Evolutionary conservation across 495 filamentous ascomycete species (phyloP), one percentile per base, ranked within the genome.

Genomic region (Sporormia fimetaria): DNA sequence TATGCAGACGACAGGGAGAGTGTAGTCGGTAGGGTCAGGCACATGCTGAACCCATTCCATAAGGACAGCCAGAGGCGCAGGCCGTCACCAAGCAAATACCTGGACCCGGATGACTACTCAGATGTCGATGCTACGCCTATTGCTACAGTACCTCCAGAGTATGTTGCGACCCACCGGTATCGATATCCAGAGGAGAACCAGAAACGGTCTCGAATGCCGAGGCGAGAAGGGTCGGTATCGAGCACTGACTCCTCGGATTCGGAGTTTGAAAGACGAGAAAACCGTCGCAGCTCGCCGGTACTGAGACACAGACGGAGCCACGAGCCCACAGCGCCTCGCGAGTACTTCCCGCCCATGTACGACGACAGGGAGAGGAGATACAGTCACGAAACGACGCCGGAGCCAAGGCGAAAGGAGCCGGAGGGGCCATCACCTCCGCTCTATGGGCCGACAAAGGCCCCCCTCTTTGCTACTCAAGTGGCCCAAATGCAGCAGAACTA

Each of bases 391-490:
- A 21, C 24, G 2, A 11, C 15, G 3, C 28, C 38, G 7, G 46
- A 24, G n/a, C 18, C 21, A 10, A 15, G 24, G 7, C 20, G 11
- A 5, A 31, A 27, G 14, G 44, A 44, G 25, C 31, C 43, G 18
- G 32, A 41, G 26, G 26, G 31, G 3, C 42, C 37, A 3, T 18
- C 28, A 25, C 31, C 51, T 9, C 25, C 47, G 20, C 21, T 36
- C 4, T 62, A 58, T 42, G 52, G 52, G 8, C 61, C 58, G 6
- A 56, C 51, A 6, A 52, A 57, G 20, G 33, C 39, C 0, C 61
- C 61, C 6, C 44, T 63, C 1, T 63, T 62, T 42, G 60, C 60
- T 2, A 52, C 60, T 9, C 57, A 57, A 23, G 51, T 63, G 9
- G 57, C 60, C 1, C 46, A 52, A 8, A 32, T 57, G 25, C 56